Base-by-base conservation (phyloP, 2,329 filamentous ascomycete genomes). In the Drechmeria coniospora region DNA sequence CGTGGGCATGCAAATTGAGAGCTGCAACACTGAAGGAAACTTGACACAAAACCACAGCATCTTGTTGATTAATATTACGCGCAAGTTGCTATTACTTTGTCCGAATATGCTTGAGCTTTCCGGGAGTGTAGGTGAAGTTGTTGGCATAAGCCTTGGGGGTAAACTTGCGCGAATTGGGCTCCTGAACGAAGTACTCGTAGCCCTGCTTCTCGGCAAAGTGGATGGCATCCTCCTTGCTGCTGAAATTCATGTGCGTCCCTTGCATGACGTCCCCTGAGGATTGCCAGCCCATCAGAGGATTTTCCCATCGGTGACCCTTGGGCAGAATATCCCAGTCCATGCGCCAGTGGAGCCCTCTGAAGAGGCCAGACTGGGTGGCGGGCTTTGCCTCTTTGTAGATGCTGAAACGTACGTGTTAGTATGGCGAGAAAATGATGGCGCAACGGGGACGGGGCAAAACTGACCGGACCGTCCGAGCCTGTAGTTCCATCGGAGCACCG, bases 141-240 rank as follows among this genome's bases (percentile, higher is more conserved):
- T 92, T 92, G 35, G 90, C 87, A 54, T 98, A 98, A 8, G 82
- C 79, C 72, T 98, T 98, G 35, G 84, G 81, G 11, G 74, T 62
- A 44, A 94, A 77, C 48, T 77, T 79, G 49, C 90, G 74, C 56
- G 74, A 72, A 48, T 94, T 92, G 20, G 90, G 87, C 60, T 95
- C 90, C 64, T 95, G 90, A 15, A 98, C 86, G 53, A 90, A 95
- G 58, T 93, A 98, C 53, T 98, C 87, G 52, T 98, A 98, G 20
- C 92, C 90, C 57, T 98, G 90, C 69, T 95, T 98, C 62, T 95
- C 80, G 15, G 92, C 90, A 49, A 98, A 98, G 33, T 67, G 63
- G 46, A 98, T 87, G 39, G 90, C 90, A 43, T 93, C 87, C 52
- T 95, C 84, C 65, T 93, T 95, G 44, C 65, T 68, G 56, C 80